Evolutionary conservation across 179 eudicot species (phyloP), one percentile per base, ranked within the genome.

Genomic region (Beta macrorhiza): DNA sequence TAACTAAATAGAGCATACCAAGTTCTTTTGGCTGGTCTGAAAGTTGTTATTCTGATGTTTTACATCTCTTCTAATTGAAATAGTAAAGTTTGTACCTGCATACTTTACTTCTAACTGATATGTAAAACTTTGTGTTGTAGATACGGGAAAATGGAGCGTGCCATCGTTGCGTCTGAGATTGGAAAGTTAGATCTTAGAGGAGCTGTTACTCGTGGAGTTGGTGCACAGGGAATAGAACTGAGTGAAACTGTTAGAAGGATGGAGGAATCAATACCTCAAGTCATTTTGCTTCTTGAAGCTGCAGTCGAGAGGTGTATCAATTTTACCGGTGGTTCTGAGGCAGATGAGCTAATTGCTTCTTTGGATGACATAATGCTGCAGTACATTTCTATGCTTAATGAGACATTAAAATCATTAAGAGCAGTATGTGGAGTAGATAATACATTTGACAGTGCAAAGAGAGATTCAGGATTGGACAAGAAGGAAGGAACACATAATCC

Each of bases 221-320:
- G 99, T 55, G 92, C 95, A 70, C 99, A 95, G 82, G 99, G 99
- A 74, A 88, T 95, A 76, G 99, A 95, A 85, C 90, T 95, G 57
- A 95, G 99, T 87, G 98, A 95, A 87, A 95, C 98, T 55, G 98
- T 95, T 80, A 82, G 98, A 84, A 92, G 98, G 83, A 93, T 93
- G 98, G 98, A 93, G 79, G 98, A 95, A 79, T 93, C 98, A 19
- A 88, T 93, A 79, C 97, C 98, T 73, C 97, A 91, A 85, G 95
- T 95, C 83, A 93, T 95, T 82, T 75, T 95, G 76, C 92, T 93
- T 77, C 92, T 95, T 79, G 98, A 95, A 92, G 92, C 95, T 42
- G 89, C 98, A 64, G 91, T 92, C 29, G 99, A 95, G 78, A 90
- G 99, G 89, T 95, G 99, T 84, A 87, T 92, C 82, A 91, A 86